Evolutionary conservation across 2,329 filamentous ascomycete genomes (phyloP).

Genomic region (Cladosporium sp.): DNA sequence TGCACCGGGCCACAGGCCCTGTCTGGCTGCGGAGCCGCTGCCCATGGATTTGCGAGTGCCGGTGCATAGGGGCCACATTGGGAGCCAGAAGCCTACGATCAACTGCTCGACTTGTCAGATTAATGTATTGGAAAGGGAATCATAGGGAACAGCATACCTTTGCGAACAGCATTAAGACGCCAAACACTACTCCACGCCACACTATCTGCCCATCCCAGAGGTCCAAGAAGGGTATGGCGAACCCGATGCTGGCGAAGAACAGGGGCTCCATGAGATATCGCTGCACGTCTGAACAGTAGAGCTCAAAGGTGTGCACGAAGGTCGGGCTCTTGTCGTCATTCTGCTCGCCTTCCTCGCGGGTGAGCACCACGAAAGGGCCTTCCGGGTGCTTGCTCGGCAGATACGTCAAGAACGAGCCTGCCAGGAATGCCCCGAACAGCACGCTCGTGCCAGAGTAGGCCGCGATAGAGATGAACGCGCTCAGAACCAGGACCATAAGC

Average conservation of each 20-base stretch:
- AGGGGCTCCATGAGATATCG: constrained; percentile 34
- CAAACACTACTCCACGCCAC: constrained; percentile 36
- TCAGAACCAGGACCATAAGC: constrained; percentile 36
- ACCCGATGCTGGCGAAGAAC: constrained; percentile 38
- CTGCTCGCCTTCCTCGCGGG: constrained; percentile 34
- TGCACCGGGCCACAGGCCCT: constrained; percentile 17
- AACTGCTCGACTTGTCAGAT: neutral
- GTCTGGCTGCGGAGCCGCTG: neutral
- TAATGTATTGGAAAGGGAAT: neutral
- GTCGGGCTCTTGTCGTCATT: constrained; percentile 34
- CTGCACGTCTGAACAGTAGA: constrained; percentile 52
- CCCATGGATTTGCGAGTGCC: neutral
- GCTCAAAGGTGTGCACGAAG: constrained; percentile 38
- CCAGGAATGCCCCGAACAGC: constrained; percentile 38
- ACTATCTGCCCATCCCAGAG: constrained; percentile 36
- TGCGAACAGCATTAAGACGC: constrained; percentile 34
- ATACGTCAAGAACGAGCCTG: constrained; percentile 36
- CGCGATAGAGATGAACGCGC: constrained; percentile 36
- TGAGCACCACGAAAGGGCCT: constrained; percentile 33
- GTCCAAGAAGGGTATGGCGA: constrained; percentile 36
- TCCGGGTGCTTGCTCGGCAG: constrained; percentile 32
- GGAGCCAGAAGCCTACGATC: neutral
- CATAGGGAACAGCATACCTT: constrained; percentile 11
- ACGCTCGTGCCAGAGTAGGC: constrained; percentile 37
- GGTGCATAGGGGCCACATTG: neutral